Percentiles rank a stretch among this genome's conserved stretches.
Conservation (phyloP, 306 rosid genomes). For the Cajanus cajan region DNA sequence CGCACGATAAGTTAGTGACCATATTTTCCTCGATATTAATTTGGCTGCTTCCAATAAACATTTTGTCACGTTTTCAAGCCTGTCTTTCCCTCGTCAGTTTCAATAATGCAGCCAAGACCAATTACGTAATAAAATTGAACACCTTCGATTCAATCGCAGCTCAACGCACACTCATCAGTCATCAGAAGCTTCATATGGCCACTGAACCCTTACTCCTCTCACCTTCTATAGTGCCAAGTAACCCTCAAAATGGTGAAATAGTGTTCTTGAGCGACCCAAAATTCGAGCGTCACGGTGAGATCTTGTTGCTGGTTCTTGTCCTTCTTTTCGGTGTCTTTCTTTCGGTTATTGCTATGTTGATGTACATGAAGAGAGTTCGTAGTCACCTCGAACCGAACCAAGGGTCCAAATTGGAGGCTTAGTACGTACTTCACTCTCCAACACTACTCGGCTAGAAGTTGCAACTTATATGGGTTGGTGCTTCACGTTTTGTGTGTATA, state of each 20-base stretch:
- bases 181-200: constrained; percentile 23
- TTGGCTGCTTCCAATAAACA: neutral
- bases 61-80: neutral
- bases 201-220: constrained; percentile 4
- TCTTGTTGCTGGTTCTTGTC: constrained; percentile 41
- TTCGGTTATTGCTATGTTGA: constrained; percentile 5
- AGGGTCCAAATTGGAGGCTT: constrained; percentile 8
- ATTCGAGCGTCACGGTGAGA: constrained; percentile 44
- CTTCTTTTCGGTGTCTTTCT: constrained; percentile 34
- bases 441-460: neutral
- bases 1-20: constrained; percentile 2
- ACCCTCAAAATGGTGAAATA: neutral
- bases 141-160: neutral
- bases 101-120: constrained; percentile 12
- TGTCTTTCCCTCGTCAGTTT: constrained; percentile 35
- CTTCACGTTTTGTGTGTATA: neutral
- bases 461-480: neutral
- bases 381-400: neutral
- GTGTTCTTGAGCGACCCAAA: constrained; percentile 34
- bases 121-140: neutral
- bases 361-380: constrained; percentile 26
- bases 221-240: constrained; percentile 32
- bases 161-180: neutral
- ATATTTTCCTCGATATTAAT: neutral
- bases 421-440: neutral